These are phyloP conservation scores for Carallia brachiata DNA, from an alignment of 345 rosid genomes.

Conservation along the genomic window DNA sequence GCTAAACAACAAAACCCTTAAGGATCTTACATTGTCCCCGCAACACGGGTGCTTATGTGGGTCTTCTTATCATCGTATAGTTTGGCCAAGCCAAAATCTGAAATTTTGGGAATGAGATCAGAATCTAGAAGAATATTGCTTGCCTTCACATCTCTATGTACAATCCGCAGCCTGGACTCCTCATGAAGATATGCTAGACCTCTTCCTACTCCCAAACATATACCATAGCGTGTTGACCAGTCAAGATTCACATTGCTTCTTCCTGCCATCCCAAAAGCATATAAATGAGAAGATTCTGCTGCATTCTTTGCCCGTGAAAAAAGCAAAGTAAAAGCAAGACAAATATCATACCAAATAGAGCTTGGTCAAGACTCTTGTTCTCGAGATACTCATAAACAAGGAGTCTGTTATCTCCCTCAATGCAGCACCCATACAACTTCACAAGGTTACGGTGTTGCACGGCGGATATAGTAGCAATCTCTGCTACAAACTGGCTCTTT, in stretches of 20 bases:
- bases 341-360: slow-evolving; percentile 47
- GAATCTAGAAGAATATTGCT: slow-evolving; percentile 52
- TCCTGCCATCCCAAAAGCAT: slow-evolving; percentile 30
- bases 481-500: slow-evolving; percentile 60
- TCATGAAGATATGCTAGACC: slow-evolving; percentile 61
- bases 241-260: slow-evolving; percentile 28
- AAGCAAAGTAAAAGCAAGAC: background rate
- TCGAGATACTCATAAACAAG: slow-evolving; percentile 71
- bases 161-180: slow-evolving; percentile 56
- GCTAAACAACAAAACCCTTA: background rate
- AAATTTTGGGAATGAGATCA: slow-evolving; percentile 50
- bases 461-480: slow-evolving; percentile 66
- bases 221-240: slow-evolving; percentile 41
- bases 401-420: slow-evolving; percentile 51
- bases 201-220: slow-evolving; percentile 56
- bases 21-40: slow-evolving; percentile 52
- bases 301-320: background rate
- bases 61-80: slow-evolving; percentile 55
- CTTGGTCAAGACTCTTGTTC: slow-evolving; percentile 77
- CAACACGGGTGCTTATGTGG: slow-evolving; percentile 56
- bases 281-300: background rate
- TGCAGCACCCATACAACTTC: slow-evolving; percentile 68
- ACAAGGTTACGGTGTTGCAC: slow-evolving; percentile 71
- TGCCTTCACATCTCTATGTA: slow-evolving; percentile 59
- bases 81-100: slow-evolving; percentile 62